phyloP scores from a whole-genome alignment of 2,329 filamentous ascomycete genomes.

The Colletotrichum sp. region DNA sequence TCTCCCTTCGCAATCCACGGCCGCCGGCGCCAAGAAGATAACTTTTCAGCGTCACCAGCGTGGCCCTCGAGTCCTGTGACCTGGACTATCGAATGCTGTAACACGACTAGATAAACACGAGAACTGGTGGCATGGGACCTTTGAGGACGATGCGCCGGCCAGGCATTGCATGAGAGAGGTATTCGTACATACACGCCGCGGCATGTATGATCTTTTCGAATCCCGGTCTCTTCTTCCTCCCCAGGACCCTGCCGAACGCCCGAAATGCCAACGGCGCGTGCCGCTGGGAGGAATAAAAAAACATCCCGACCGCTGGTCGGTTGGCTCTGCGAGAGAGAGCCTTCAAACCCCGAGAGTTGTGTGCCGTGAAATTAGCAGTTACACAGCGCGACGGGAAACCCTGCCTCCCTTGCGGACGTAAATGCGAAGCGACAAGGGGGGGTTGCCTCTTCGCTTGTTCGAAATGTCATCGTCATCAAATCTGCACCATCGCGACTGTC shows the following conservation, averaged over 20 bases:
- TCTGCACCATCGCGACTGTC: constrained; percentile 3
- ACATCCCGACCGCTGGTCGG: neutral
- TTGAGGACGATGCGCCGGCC: neutral
- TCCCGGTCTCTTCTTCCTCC: neutral
- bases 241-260: neutral
- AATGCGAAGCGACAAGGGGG: neutral
- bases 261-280: neutral
- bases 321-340: neutral
- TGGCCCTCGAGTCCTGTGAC: neutral
- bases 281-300: neutral
- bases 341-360: neutral
- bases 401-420: constrained; percentile 7
- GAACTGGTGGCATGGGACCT: neutral
- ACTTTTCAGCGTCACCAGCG: neutral
- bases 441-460: neutral
- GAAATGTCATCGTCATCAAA: constrained; percentile 15
- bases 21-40: neutral
- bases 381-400: neutral
- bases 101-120: constrained; percentile 3
- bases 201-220: neutral
- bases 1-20: neutral
- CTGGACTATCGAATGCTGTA: constrained; percentile 19
- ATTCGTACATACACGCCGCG: neutral
- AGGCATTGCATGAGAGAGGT: neutral
- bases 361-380: neutral